Evolutionary conservation across 257 asterid species (phyloP).

Genomic region (Anisodus tanguticus): DNA sequence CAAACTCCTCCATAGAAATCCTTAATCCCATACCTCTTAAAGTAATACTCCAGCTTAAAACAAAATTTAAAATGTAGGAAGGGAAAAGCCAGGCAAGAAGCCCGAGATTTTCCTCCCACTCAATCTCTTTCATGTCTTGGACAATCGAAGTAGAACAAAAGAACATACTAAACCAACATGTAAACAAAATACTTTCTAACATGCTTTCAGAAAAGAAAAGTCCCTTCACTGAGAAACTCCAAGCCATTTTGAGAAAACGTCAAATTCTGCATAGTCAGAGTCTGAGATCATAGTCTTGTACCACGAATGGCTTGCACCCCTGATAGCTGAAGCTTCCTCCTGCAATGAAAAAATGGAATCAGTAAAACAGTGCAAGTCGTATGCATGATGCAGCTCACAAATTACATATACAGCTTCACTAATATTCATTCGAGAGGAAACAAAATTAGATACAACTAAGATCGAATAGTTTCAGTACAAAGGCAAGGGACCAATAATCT

Average conservation of each 20-base stretch:
- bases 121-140: conserved; percentile 16
- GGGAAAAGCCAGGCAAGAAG: not conserved
- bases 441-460: not conserved
- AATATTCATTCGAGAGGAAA: not conserved
- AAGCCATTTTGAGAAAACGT: conserved; percentile 86
- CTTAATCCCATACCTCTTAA: conserved; percentile 4
- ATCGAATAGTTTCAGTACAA: not conserved
- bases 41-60: conserved; percentile 8
- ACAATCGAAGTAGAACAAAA: not conserved
- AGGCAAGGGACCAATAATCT: not conserved
- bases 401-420: not conserved
- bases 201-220: not conserved
- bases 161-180: not conserved
- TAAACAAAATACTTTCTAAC: conserved; percentile 16
- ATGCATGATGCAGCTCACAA: not conserved
- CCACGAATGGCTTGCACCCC: conserved; percentile 73
- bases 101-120: not conserved
- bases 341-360: not conserved
- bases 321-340: conserved; percentile 84
- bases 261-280: conserved; percentile 82
- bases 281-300: conserved; percentile 91
- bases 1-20: conserved; percentile 1
- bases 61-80: conserved; percentile 27
- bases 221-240: conserved; percentile 65
- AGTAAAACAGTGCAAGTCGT: not conserved